Base-by-base conservation (phyloP, 805 yeast genomes). In the Citeromyces nyonsensis region DNA sequence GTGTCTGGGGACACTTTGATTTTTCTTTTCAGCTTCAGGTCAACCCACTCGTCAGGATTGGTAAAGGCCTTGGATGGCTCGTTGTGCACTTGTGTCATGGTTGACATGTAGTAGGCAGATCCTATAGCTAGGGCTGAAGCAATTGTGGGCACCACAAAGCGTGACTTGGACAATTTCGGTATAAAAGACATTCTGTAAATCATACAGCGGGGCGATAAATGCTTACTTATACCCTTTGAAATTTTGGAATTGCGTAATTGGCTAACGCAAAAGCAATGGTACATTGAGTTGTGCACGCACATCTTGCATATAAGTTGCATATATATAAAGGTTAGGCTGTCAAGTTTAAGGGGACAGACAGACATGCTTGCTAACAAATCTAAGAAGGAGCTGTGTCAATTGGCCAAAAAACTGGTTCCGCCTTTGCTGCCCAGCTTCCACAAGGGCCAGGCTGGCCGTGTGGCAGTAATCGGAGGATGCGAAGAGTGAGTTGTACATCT, bases 371-470 rank as follows among this genome's bases (percentile, higher is more conserved):
- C 29, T 3, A 27, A 27, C 15, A 10, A 15, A 7, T n/a, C 33
- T 8, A 20, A 29, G n/a, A 14, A 20, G 8, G 75, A 73, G 35
- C 45, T 74, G 33, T 42, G 78, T 13, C 47, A 50, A 13, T 47
- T 74, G 31, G 69, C 74, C 8, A 59, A 61, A 34, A 57, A 57
- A 26, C 49, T 84, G 25, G 62, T 88, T 7, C 95, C 94, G 26
- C 96, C 95, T 2, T 55, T 86, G 24, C 55, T 65, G 2, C 71
- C 81, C 4, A 44, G 48, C 10, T 79, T 80, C 49, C 78, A 88
- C 56, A 88, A 88, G 51, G 98, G 98, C 14, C 97, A 88, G 50
- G 74, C 80, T 5, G 97, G 97, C 5, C 65, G 83, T 36, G 61
- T 88, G 2, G 83, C 77, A 8, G 82, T 88, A 1, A 68, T 88